Conservation (phyloP, 768 basidiomycete genomes). For the Lentinus tigrinus region DNA sequence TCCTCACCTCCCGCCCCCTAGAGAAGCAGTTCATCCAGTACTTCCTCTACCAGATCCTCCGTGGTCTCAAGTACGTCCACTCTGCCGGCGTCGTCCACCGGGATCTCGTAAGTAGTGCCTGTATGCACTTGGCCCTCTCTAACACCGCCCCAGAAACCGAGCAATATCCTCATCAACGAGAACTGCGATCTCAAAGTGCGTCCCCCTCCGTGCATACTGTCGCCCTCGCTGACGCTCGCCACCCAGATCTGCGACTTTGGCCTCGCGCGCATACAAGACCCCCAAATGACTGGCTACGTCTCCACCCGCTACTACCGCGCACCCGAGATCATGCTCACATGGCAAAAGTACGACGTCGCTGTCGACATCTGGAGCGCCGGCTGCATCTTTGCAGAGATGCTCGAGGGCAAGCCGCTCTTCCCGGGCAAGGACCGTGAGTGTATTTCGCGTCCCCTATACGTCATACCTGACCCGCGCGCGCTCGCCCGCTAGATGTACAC, state of each 20-base stretch:
- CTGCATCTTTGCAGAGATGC: slow-evolving; percentile 99
- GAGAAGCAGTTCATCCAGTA: slow-evolving; percentile 99
- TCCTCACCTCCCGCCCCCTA: slow-evolving; percentile 92
- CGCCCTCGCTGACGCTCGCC: slow-evolving; percentile 14
- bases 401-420: slow-evolving; percentile 97
- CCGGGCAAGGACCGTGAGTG: slow-evolving; percentile 99
- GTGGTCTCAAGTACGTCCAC: slow-evolving; percentile 98
- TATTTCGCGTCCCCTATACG: slow-evolving; percentile 6
- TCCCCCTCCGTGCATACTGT: background rate
- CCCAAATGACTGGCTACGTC: slow-evolving; percentile 99
- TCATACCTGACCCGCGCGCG: slow-evolving; percentile 12
- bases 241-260: slow-evolving; percentile 97
- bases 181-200: slow-evolving; percentile 96
- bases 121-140: slow-evolving; percentile 3
- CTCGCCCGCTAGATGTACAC: slow-evolving; percentile 88
- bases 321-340: slow-evolving; percentile 99
- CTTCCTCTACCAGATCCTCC: slow-evolving; percentile 98
- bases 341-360: slow-evolving; percentile 99
- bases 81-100: slow-evolving; percentile 99
- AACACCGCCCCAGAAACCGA: slow-evolving; percentile 72
- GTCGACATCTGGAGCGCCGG: slow-evolving; percentile 99
- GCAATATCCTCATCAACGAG: slow-evolving; percentile 99
- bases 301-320: slow-evolving; percentile 99
- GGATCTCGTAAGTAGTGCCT: slow-evolving; percentile 67
- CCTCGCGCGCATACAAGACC: slow-evolving; percentile 96